A percentile compares a stretch with the other conserved stretches of the same genome.
These are phyloP conservation scores for Pyrus communis DNA, from an alignment of 306 rosid species.

Conservation along the genomic window DNA sequence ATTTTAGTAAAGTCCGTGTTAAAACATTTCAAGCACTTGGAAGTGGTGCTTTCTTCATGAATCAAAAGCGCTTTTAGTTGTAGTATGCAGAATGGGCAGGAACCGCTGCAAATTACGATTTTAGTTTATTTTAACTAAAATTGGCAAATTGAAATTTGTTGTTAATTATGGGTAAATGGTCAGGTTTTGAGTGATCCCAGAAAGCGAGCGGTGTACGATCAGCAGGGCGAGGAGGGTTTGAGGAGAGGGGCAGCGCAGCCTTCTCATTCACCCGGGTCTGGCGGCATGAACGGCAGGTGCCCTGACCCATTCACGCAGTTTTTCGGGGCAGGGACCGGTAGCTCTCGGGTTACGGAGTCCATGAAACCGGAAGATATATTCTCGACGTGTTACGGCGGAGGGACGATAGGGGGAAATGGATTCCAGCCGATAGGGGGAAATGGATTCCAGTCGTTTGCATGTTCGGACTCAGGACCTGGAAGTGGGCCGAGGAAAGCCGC, in stretches of 20 bases:
- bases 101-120: too few species aligned
- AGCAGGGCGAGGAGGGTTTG: constrained; percentile 87
- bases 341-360: constrained; percentile 12
- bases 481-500: constrained; percentile 46
- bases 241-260: constrained; percentile 54
- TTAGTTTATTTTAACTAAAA: background rate
- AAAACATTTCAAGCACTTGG: too few species aligned
- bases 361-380: constrained; percentile 22
- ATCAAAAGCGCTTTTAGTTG: too few species aligned
- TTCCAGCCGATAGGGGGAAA: constrained; percentile 44
- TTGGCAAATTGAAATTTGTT: background rate
- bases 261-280: constrained; percentile 42
- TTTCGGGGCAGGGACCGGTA: constrained; percentile 52
- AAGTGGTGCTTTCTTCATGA: too few species aligned
- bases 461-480: constrained; percentile 35
- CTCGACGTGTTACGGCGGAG: constrained; percentile 45
- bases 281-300: constrained; percentile 17
- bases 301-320: constrained; percentile 73
- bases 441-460: constrained; percentile 30
- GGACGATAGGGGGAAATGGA: constrained; percentile 44
- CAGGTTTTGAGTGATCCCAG: constrained; percentile 87
- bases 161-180: background rate
- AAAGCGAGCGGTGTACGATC: constrained; percentile 80
- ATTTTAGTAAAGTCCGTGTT: too few species aligned
- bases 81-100: too few species aligned